Evolutionary conservation across 352 stramenopile species (phyloP).

Genomic region (Phytophthora chlamydospora): DNA sequence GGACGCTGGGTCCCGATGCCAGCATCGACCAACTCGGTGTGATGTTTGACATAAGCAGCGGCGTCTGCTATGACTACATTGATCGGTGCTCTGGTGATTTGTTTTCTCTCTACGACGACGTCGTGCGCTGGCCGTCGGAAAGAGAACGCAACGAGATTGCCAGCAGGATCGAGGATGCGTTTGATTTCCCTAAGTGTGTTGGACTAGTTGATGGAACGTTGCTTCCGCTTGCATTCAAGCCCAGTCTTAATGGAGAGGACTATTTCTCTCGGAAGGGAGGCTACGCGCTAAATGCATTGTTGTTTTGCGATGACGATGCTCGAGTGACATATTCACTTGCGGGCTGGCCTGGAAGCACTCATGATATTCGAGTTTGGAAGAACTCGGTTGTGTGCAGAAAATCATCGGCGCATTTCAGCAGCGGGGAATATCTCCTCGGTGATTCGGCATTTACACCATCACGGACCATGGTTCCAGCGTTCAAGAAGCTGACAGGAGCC

Average conservation of each 20-base stretch:
- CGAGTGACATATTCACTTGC: slow-evolving; percentile 1
- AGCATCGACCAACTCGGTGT: background rate
- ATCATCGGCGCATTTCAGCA: slow-evolving; percentile 11
- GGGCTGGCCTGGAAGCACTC: slow-evolving; percentile 8
- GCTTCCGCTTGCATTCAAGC: background rate
- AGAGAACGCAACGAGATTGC: background rate
- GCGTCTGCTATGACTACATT: background rate
- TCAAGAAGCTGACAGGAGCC: slow-evolving; percentile 27
- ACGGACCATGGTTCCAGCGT: slow-evolving; percentile 17
- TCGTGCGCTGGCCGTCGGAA: background rate
- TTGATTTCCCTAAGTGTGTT: slow-evolving; percentile 1
- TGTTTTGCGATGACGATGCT: slow-evolving; percentile 9
- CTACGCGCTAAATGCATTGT: background rate
- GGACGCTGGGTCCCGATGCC: slow-evolving; percentile 3
- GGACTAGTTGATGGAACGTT: background rate
- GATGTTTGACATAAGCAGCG: background rate
- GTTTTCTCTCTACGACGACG: background rate
- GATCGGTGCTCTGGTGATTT: slow-evolving; percentile 2
- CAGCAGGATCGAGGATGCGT: background rate
- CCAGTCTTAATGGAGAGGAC: background rate
- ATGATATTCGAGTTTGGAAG: slow-evolving; percentile 13
- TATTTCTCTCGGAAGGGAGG: background rate
- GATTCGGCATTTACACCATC: slow-evolving; percentile 16
- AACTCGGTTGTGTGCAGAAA: slow-evolving; percentile 6
- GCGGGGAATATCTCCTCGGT: slow-evolving; percentile 16